Conservation (phyloP, 352 stramenopile genomes). For the Plasmopara viticola region DNA sequence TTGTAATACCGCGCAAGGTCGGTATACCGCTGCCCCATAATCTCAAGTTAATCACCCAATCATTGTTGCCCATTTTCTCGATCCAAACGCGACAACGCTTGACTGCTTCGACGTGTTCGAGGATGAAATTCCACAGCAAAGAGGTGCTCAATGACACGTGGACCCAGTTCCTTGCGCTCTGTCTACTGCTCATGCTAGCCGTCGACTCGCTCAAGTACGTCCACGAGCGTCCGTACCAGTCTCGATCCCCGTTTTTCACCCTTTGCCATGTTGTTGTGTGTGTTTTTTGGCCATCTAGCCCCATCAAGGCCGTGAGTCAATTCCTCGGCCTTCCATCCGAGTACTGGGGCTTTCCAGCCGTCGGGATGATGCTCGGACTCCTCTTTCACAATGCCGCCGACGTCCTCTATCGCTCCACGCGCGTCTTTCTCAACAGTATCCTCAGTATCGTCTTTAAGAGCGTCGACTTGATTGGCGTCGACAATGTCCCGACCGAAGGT, state of each 20-base stretch:
- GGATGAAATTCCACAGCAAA: slow-evolving; percentile 67
- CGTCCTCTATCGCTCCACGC: slow-evolving; percentile 70
- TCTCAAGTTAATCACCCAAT: too few relatives aligned
- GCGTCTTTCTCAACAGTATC: slow-evolving; percentile 96
- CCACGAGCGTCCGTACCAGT: neutral
- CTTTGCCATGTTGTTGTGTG: neutral
- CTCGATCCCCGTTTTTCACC: neutral
- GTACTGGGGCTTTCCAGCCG: slow-evolving; percentile 57
- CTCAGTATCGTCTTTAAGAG: slow-evolving; percentile 97
- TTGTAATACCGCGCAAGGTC: too few relatives aligned
- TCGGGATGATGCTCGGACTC: slow-evolving; percentile 59
- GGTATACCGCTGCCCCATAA: too few relatives aligned
- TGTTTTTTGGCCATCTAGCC: slow-evolving; percentile 20
- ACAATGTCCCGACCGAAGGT: slow-evolving; percentile 95
- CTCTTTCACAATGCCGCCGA: slow-evolving; percentile 74
- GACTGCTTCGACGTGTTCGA: too few relatives aligned
- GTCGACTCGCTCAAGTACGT: slow-evolving; percentile 85
- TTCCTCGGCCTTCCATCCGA: slow-evolving; percentile 65
- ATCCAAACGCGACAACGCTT: too few relatives aligned
- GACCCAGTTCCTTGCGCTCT: slow-evolving; percentile 75
- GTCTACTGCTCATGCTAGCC: slow-evolving; percentile 68
- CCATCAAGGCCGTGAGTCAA: slow-evolving; percentile 73
- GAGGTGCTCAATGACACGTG: slow-evolving; percentile 79
- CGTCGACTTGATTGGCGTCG: slow-evolving; percentile 93
- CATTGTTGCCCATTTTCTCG: too few relatives aligned